phyloP scores from a whole-genome alignment of 768 basidiomycete species.

The Rhizopogon rudus region DNA sequence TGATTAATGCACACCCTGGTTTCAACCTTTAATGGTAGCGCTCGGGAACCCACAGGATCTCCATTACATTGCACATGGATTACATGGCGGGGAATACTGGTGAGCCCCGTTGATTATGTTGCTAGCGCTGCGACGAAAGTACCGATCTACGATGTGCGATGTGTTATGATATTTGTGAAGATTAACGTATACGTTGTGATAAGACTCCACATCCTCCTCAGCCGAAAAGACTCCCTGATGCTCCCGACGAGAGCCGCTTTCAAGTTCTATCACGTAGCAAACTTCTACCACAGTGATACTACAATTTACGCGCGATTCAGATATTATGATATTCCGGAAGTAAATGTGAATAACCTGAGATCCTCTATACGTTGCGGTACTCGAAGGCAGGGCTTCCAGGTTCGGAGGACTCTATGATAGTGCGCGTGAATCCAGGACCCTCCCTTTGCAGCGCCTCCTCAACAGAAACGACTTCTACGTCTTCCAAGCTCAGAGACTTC shows the following conservation, averaged over 20 bases:
- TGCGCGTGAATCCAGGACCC: slow-evolving; percentile 55
- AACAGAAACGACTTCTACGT: slow-evolving; percentile 66
- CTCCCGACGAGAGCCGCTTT: no score
- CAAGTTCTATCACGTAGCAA: no score
- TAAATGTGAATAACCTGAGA: no score
- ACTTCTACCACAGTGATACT: background rate
- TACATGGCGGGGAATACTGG: background rate
- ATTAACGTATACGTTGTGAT: no score
- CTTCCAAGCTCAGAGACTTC: slow-evolving; percentile 63
- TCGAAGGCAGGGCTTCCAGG: slow-evolving; percentile 85
- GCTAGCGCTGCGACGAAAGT: background rate
- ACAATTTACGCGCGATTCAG: background rate
- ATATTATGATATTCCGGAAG: no score
- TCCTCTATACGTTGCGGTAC: slow-evolving; percentile 65
- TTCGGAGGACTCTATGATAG: slow-evolving; percentile 80
- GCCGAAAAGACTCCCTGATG: no score
- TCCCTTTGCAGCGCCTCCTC: slow-evolving; percentile 58
- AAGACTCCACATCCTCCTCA: no score
- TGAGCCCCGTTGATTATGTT: background rate
- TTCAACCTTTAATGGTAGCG: background rate
- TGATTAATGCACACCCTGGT: no score
- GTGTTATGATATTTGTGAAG: no score
- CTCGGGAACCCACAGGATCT: background rate
- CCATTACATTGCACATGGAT: background rate
- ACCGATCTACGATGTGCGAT: no score